Evolutionary conservation across 2,329 filamentous ascomycete genomes (phyloP), one percentile per base, ranked within the genome.

Genomic region (Talaromyces sp.): DNA sequence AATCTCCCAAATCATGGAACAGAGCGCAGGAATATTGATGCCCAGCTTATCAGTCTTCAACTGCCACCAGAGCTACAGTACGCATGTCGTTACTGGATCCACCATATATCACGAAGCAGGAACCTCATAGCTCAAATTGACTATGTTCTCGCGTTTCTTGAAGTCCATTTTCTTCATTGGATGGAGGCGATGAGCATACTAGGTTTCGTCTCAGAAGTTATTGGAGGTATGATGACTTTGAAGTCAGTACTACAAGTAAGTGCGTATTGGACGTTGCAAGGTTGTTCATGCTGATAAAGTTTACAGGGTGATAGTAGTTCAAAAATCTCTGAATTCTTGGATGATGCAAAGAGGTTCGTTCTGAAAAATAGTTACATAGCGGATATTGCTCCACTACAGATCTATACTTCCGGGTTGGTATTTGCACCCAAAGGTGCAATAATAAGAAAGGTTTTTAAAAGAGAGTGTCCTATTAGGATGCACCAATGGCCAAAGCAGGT

Each of bases 21-120:
- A 1, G 6, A 38, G 11, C 29, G 38, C 13, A 38, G 11, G 5
- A 17, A 49, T 11, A 53, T 64, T 2, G n/a, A 51, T 19, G 1
- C 27, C 31, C 17, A 38, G 27, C 11, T 2, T 29, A 51, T 64
- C 31, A 25, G 15, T n/a, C 19, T 43, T 13, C 3, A 53, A 54
- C 7, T 64, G 6, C 27, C 56, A 36, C 27, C 38, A 22, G 63
- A 59, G 13, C 4, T 64, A 5, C 54, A 64, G 38, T 64, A 64
- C n/a, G 5, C 62, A 5, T 64, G 62, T n/a, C 54, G 43, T 11
- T 60, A 54, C 8, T 65, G 56, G 45, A 54, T 53, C n/a, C 36
- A 60, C 5, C 62, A 64, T 43, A 15, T 58, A 15, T 8, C 11
- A n/a, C 8, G 19, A 38, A 53, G 29, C 22, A 6, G 25, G 3